Base-by-base conservation (phyloP, 1,284 basidiomycete genomes). In the Rhodotorula sp. region DNA sequence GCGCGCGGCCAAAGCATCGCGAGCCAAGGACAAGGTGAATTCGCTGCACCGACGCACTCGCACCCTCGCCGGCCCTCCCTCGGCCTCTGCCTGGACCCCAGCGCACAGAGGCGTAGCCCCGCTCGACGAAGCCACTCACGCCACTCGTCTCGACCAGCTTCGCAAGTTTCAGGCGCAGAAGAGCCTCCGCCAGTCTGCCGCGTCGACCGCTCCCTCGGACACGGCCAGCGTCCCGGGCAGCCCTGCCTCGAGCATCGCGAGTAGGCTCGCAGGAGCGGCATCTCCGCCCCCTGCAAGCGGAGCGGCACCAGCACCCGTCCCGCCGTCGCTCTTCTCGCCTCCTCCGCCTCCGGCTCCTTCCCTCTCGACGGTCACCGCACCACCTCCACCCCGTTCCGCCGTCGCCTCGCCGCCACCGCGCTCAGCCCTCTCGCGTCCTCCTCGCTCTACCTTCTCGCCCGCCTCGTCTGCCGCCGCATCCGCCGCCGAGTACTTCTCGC, bases 141-240 rank as follows among this genome's bases (percentile, higher is more conserved):
- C 27, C 34, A 27, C 42, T 45, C 67, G 63, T 64, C 46, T 45
- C 23, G 45, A 52, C n/a, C 68, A 78, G 77, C 72, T 78, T n/a
- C 66, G 66, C 50, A 75, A 74, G 54, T 78, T 78, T 46, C 77
- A 78, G 59, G 77, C 77, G 1, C 64, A 61, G 21, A 78, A 78
- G 65, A 55, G 42, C n/a, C 53, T 19, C 21, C 45, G 13, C 42
- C 48, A 8, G n/a, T 19, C 53, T 41, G 56, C 25, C 34, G 14
- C 56, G 27, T 48, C 44, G 42, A 7, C 53, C 42, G n/a, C 45
- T 4, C 41, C 49, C 54, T 19, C 34, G n/a, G 54, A 56, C 46
- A 21, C 64, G 9, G 50, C 55, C 27, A 60, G 57, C 50, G 25
- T 64, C 27, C 67, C 67, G 1, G 52, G 49, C 23, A 68, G 67